These are phyloP conservation scores for Berberis vulgaris DNA, from an alignment of 164 flowering plant genomes.

Conservation along the genomic window DNA sequence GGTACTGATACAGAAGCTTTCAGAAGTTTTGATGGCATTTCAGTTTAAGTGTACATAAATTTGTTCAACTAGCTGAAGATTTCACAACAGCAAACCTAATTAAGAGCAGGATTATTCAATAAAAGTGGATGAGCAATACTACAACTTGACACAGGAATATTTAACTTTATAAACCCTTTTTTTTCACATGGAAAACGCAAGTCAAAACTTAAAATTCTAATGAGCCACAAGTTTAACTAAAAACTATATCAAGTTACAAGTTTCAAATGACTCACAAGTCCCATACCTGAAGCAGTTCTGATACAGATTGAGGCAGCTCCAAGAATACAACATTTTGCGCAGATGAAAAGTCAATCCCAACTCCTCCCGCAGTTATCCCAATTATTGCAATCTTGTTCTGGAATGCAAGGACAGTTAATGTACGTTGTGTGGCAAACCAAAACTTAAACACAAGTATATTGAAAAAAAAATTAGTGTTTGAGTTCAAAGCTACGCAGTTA, in stretches of 20 bases:
- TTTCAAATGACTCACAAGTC: neutral
- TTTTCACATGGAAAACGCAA: neutral
- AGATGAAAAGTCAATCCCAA: slow-evolving; percentile 73
- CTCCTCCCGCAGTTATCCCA: slow-evolving; percentile 76
- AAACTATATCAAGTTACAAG: neutral
- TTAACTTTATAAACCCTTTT: too few species aligned
- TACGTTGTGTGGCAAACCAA: neutral
- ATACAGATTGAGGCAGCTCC: slow-evolving; percentile 70
- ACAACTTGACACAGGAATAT: too few species aligned
- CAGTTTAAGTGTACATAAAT: too few species aligned
- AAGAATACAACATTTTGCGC: slow-evolving; percentile 82
- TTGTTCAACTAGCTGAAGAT: too few species aligned
- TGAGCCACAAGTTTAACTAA: neutral
- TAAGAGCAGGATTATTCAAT: too few species aligned
- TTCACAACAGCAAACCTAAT: too few species aligned
- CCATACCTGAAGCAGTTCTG: slow-evolving; percentile 73
- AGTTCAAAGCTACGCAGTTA: too few species aligned
- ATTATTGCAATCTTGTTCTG: slow-evolving; percentile 88
- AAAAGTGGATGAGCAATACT: too few species aligned
- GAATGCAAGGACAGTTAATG: neutral
- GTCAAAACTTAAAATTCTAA: neutral
- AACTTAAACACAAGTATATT: neutral
- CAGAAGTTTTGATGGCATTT: too few species aligned
- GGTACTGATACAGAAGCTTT: too few species aligned
- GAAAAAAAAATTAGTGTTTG: too few species aligned